A percentile compares a stretch with the other conserved stretches of the same genome.
Evolutionary conservation across 139 green algal genomes (phyloP).

Genomic region (Deuterostichococcus epilithicus): DNA sequence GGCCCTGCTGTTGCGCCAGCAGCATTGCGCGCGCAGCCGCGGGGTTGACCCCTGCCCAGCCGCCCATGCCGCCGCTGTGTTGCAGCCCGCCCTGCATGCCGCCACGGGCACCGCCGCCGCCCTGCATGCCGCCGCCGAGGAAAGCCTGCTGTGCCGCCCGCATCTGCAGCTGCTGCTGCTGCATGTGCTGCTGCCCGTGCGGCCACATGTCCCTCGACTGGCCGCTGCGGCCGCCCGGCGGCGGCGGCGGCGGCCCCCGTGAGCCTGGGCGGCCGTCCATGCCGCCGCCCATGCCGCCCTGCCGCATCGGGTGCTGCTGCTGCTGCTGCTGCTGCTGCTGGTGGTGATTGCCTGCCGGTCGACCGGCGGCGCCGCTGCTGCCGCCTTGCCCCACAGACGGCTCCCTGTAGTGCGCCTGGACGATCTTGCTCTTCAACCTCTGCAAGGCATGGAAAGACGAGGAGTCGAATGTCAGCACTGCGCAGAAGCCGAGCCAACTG

Average conservation of each 20-base stretch:
- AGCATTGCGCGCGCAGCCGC: background rate
- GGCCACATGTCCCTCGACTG: too few species aligned
- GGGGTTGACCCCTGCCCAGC: background rate
- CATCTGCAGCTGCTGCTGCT: too few species aligned
- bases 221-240: too few species aligned
- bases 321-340: background rate
- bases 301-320: background rate
- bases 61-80: background rate
- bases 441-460: background rate
- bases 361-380: background rate
- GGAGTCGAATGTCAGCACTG: background rate
- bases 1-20: background rate
- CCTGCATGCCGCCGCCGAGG: background rate
- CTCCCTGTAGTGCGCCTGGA: background rate
- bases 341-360: background rate
- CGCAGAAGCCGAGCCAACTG: background rate
- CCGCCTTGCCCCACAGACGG: background rate
- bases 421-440: background rate
- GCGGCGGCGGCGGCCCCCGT: too few species aligned
- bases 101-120: too few species aligned
- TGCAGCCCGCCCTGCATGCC: too few species aligned
- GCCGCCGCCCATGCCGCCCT: background rate
- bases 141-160: too few species aligned
- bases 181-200: too few species aligned
- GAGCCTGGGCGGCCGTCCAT: too few species aligned